Evolutionary conservation across 495 filamentous ascomycete genomes (phyloP).

Genomic region (Penicillium canariense): DNA sequence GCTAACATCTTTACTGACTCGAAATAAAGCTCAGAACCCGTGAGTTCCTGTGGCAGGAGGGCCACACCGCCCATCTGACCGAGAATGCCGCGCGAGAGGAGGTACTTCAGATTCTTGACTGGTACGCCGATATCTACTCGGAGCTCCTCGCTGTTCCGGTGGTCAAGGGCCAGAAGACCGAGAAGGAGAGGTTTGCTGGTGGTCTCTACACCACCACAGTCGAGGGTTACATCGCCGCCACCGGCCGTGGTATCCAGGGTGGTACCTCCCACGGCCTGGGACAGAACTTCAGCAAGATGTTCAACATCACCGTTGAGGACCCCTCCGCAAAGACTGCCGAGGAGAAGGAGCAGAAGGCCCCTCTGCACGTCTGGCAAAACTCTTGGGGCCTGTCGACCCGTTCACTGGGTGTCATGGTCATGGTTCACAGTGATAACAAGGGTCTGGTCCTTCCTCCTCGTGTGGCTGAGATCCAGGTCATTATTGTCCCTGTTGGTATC

Average conservation of each 20-base stretch:
- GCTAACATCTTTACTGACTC: no score
- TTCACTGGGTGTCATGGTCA: constrained; percentile 95
- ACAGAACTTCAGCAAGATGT: constrained; percentile 98
- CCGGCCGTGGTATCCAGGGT: constrained; percentile 94
- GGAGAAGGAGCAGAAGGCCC: constrained; percentile 57
- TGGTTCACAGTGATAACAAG: constrained; percentile 93
- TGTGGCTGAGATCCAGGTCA: constrained; percentile 79
- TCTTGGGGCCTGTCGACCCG: constrained; percentile 97
- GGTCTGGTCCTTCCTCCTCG: constrained; percentile 88
- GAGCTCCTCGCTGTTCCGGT: constrained; percentile 93
- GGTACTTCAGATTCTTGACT: constrained; percentile 89
- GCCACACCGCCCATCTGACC: constrained; percentile 91
- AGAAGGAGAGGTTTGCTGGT: constrained; percentile 96
- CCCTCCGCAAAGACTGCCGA: constrained; percentile 74
- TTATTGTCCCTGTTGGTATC: constrained; percentile 92
- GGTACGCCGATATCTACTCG: constrained; percentile 85
- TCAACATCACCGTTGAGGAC: constrained; percentile 93
- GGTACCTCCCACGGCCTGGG: constrained; percentile 92
- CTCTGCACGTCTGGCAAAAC: constrained; percentile 92
- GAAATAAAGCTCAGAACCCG: constrained; percentile 80
- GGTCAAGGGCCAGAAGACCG: constrained; percentile 78
- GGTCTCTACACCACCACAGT: constrained; percentile 93
- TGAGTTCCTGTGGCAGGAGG: constrained; percentile 98
- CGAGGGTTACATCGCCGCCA: constrained; percentile 85
- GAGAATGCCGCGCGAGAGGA: constrained; percentile 74